Evolutionary conservation across 1,284 basidiomycete species (phyloP).

Genomic region (Ganoderma resinaceum): DNA sequence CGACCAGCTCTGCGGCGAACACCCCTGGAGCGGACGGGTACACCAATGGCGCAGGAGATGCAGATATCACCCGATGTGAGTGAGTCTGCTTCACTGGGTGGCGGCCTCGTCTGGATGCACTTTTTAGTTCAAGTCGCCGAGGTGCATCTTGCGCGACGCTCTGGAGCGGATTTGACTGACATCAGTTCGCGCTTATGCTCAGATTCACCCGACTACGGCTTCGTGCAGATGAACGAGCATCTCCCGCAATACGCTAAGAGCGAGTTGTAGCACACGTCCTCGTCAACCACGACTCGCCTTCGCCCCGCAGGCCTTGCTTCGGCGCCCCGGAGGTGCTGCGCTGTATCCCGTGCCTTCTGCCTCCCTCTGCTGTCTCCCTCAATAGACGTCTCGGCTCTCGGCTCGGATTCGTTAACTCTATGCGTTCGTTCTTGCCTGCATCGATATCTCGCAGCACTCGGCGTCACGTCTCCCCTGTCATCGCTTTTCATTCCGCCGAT

Average conservation of each 20-base stretch:
- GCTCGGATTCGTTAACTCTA: conserved; percentile 27
- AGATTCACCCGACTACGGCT: conserved; percentile 86
- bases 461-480: conserved; percentile 6
- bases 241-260: conserved; percentile 72
- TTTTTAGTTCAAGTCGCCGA: background rate
- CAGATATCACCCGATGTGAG: conserved; percentile 84
- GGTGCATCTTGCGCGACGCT: conserved; percentile 15
- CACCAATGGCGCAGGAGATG: conserved; percentile 49
- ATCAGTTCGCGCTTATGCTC: conserved; percentile 43
- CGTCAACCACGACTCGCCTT: background rate
- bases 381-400: conserved; percentile 29
- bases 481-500: conserved; percentile 14
- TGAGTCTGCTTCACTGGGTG: conserved; percentile 40
- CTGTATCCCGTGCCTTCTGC: conserved; percentile 16
- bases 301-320: conserved; percentile 3
- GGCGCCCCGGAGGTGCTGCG: conserved; percentile 10
- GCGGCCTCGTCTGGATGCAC: conserved; percentile 18
- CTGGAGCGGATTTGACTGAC: conserved; percentile 25
- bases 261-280: conserved; percentile 52
- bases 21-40: conserved; percentile 61
- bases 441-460: conserved; percentile 17
- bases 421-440: conserved; percentile 27
- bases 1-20: conserved; percentile 78
- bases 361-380: conserved; percentile 18
- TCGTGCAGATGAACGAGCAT: conserved; percentile 78